Conservation (phyloP, 2,329 filamentous ascomycete species). For the Aspergillus hiratsukae region DNA sequence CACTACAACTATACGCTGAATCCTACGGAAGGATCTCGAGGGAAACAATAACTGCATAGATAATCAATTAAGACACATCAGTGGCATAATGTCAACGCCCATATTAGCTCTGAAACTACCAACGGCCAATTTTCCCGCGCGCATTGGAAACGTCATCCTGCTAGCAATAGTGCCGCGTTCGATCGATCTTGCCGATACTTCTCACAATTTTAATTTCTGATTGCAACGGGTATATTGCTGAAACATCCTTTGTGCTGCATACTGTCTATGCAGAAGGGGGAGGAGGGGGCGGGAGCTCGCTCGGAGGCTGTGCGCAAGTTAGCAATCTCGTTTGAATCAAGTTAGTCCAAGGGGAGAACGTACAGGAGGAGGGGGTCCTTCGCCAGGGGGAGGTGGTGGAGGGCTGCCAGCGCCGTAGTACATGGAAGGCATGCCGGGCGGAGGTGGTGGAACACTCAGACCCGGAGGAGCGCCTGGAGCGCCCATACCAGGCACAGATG, state of each 20-base stretch:
- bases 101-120: not conserved
- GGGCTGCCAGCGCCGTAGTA: conserved; percentile 36
- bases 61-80: not conserved
- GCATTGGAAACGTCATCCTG: too few relatives aligned
- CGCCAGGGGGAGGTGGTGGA: conserved; percentile 40
- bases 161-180: too few relatives aligned
- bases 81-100: not conserved
- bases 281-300: conserved; percentile 59
- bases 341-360: conserved; percentile 11
- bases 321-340: conserved; percentile 8
- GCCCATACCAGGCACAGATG: conserved; percentile 42
- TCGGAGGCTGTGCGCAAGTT: conserved; percentile 39
- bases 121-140: not conserved
- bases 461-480: conserved; percentile 53
- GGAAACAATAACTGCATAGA: not conserved
- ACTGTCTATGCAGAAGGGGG: conserved; percentile 44
- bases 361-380: conserved; percentile 41
- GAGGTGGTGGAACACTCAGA: conserved; percentile 38
- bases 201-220: not conserved
- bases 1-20: too few relatives aligned
- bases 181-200: not conserved
- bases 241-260: not conserved
- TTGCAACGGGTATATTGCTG: not conserved
- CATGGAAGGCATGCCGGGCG: conserved; percentile 42
- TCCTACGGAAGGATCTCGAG: not conserved